phyloP scores from a whole-genome alignment of 2,329 filamentous ascomycete genomes.

The Aspergillus fijiensis region DNA sequence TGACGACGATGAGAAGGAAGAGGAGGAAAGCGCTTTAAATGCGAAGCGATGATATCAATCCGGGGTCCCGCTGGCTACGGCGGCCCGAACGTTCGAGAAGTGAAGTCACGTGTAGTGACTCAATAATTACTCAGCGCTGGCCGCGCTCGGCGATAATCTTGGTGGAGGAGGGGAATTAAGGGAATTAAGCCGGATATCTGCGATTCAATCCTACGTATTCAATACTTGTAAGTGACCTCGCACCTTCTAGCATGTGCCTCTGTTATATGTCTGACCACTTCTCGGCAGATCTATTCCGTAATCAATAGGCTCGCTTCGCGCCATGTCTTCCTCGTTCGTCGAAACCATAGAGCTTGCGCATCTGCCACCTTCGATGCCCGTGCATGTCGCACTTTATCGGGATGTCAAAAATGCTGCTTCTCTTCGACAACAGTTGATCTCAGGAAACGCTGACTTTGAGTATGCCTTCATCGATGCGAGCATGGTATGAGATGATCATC shows the following conservation, averaged over 20 bases:
- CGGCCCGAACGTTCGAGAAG: slow-evolving; percentile 40
- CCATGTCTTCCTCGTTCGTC: slow-evolving; percentile 41
- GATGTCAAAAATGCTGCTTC: slow-evolving; percentile 74
- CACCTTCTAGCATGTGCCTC: neutral
- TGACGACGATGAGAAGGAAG: slow-evolving; percentile 10
- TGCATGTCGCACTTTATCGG: slow-evolving; percentile 74
- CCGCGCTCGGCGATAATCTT: slow-evolving; percentile 15
- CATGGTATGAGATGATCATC: slow-evolving; percentile 54
- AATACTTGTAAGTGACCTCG: neutral
- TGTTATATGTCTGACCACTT: neutral
- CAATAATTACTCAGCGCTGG: slow-evolving; percentile 14
- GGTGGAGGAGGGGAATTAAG: slow-evolving; percentile 17
- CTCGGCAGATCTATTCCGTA: neutral
- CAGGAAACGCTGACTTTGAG: slow-evolving; percentile 80
- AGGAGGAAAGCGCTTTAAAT: slow-evolving; percentile 21
- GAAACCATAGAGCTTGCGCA: slow-evolving; percentile 74
- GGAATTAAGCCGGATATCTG: slow-evolving; percentile 1
- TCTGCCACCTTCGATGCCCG: slow-evolving; percentile 63
- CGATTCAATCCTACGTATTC: too few species aligned
- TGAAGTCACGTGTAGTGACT: slow-evolving; percentile 19
- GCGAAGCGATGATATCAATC: slow-evolving; percentile 29
- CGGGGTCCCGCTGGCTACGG: slow-evolving; percentile 21
- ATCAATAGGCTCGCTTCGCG: neutral
- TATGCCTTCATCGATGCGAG: slow-evolving; percentile 91
- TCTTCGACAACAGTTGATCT: slow-evolving; percentile 79